Percentiles rank a stretch among this genome's conserved stretches.
These are phyloP conservation scores for Chrysopogon serrulatus DNA, from an alignment of 176 grass and related monocot species.

Conservation along the genomic window DNA sequence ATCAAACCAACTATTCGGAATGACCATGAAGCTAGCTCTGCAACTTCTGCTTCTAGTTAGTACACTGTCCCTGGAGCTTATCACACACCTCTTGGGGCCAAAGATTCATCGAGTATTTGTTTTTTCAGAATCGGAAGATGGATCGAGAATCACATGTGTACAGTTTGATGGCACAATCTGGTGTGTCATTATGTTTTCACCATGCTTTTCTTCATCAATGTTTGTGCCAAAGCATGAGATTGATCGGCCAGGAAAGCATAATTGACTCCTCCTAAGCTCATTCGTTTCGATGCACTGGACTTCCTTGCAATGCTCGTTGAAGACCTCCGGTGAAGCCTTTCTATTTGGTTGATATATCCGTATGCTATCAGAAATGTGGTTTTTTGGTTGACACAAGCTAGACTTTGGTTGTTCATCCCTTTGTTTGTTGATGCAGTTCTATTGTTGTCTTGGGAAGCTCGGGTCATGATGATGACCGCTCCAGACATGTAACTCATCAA, in stretches of 20 bases:
- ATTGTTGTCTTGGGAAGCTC: background rate
- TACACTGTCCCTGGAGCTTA: constrained; percentile 36
- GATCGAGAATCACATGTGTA: constrained; percentile 38
- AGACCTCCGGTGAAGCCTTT: background rate
- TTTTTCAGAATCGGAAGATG: constrained; percentile 28
- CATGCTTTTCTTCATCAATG: background rate
- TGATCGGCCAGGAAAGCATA: constrained; percentile 36
- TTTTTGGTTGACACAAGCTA: constrained; percentile 19
- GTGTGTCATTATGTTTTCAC: constrained; percentile 17
- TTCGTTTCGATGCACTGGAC: constrained; percentile 66
- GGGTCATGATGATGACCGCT: background rate
- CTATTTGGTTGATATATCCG: constrained; percentile 14
- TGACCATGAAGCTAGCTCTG: constrained; percentile 71
- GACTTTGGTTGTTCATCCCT: background rate
- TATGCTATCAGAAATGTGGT: constrained; percentile 26
- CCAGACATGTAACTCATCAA: background rate
- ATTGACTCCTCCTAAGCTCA: constrained; percentile 25
- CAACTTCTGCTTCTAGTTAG: constrained; percentile 76
- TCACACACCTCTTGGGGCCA: constrained; percentile 36
- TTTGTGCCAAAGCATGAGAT: constrained; percentile 28
- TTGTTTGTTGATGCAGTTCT: background rate
- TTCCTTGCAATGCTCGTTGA: constrained; percentile 79
- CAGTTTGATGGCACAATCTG: constrained; percentile 30
- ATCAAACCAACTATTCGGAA: constrained; percentile 59
- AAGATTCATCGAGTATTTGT: constrained; percentile 21